Conservation (phyloP, 371 early-diverging fungal genomes). For the Mucor lusitanicus region DNA sequence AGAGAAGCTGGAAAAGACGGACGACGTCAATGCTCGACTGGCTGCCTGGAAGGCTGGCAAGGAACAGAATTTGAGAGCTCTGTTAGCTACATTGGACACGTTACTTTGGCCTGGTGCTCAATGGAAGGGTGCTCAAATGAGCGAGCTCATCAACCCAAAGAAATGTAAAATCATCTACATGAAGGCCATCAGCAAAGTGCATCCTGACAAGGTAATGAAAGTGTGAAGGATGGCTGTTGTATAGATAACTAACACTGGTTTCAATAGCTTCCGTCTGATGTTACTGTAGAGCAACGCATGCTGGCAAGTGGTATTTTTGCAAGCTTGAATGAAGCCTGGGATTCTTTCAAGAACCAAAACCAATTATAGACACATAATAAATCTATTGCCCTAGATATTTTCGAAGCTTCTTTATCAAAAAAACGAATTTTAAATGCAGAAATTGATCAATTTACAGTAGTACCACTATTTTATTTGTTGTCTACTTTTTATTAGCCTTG, state of each 20-base stretch:
- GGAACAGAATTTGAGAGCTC: constrained; percentile 86
- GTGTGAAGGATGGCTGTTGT: background rate
- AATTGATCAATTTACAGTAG: too few species aligned
- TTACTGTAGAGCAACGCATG: constrained; percentile 81
- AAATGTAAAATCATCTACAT: constrained; percentile 94
- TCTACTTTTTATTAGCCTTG: too few species aligned
- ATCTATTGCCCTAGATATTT: too few species aligned
- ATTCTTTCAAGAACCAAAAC: constrained; percentile 58
- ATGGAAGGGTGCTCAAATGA: constrained; percentile 78
- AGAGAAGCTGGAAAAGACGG: constrained; percentile 69
- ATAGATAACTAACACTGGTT: background rate
- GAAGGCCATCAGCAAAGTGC: constrained; percentile 90
- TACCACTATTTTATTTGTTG: too few species aligned
- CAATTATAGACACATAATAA: constrained; percentile 33
- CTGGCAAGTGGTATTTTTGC: constrained; percentile 87
- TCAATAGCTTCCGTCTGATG: constrained; percentile 47
- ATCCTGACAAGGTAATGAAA: constrained; percentile 91
- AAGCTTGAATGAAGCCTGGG: constrained; percentile 92
- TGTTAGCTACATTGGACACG: constrained; percentile 80
- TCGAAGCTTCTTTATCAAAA: too few species aligned
- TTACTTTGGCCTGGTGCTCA: constrained; percentile 77
- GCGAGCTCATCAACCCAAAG: constrained; percentile 81
- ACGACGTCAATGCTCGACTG: constrained; percentile 76
- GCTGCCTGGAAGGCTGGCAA: constrained; percentile 84
- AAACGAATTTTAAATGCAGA: too few species aligned